Conservation (phyloP, 2,329 filamentous ascomycete species). For the Lecanicillium sp. region DNA sequence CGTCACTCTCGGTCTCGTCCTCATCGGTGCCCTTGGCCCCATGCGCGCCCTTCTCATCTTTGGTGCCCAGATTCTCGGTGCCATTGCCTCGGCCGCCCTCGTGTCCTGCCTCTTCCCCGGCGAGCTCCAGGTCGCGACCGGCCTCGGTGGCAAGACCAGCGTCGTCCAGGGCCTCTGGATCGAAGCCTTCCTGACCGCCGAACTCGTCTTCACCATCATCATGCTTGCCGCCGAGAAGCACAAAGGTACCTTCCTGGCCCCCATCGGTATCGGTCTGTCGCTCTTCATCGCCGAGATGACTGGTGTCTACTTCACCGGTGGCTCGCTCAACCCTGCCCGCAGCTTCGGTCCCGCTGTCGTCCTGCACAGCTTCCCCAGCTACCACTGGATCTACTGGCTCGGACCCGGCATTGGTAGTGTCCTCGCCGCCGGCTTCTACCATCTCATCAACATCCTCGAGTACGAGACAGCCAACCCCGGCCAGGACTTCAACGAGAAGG, state of each 20-base stretch:
- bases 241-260: constrained; percentile 40
- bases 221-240: constrained; percentile 49
- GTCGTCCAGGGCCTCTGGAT: constrained; percentile 43
- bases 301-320: constrained; percentile 43
- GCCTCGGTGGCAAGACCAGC: constrained; percentile 32
- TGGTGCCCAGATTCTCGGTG: constrained; percentile 16
- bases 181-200: constrained; percentile 42
- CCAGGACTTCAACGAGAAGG: constrained; percentile 17
- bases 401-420: constrained; percentile 17
- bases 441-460: constrained; percentile 15
- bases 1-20: constrained; percentile 44
- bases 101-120: constrained; percentile 17
- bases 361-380: constrained; percentile 31
- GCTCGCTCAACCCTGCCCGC: constrained; percentile 41
- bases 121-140: constrained; percentile 32
- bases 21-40: constrained; percentile 42
- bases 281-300: constrained; percentile 41
- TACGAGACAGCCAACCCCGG: constrained; percentile 17
- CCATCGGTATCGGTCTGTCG: constrained; percentile 41
- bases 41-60: constrained; percentile 33
- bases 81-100: constrained; percentile 16
- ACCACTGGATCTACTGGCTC: constrained; percentile 43
- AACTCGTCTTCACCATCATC: constrained; percentile 43
- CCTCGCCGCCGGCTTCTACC: constrained; percentile 14
- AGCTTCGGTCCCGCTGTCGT: constrained; percentile 42